Base-by-base conservation (phyloP, 1,284 basidiomycete genomes). In the Melampsora americana region DNA sequence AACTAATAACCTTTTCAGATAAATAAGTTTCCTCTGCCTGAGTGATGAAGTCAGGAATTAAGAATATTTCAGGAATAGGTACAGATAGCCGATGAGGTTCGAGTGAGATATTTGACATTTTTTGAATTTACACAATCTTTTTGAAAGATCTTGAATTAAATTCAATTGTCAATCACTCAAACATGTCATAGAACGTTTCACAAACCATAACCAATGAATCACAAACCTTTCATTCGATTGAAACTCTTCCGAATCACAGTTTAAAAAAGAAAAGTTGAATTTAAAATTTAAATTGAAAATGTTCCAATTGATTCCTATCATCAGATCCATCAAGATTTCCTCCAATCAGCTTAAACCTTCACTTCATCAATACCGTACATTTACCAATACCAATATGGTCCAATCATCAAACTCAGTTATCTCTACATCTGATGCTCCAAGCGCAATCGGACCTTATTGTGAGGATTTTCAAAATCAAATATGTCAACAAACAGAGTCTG, bases 41-140 rank as follows among this genome's bases (percentile, higher is more conserved):
- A 60, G 89, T 89, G 67, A 95, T 86, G 81, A 95, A 95, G 78
- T 93, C 86, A 7, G 90, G 90, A 30, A 95, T 86, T 83, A 82
- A 32, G 53, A 66, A 56, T 35, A 75, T 44, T 18, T 61, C 48
- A n/a, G 71, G 71, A 50, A 73, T 73, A 0, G 71, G 64, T 20
- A 18, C 53, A 0, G 46, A 7, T 30, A 73, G 28, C 12, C 64
- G 44, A 23, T 66, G 48, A 3, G 46, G 44, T 14, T 73, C 32
- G 50, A 53, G 50, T 20, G 16, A 53, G 50, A 11, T 26, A 20
- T 53, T 20, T 6, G 50, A 12, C 50, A 53, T 53, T 35, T 35
- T 35, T 35, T 3, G 9, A 35, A 35, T 35, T 3, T 9, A 35
- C 35, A 35, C 35, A 35, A 56, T n/a, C n/a, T n/a, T n/a, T n/a